Evolutionary conservation across 2,329 filamentous ascomycete genomes (phyloP).

Genomic region (Endothia cerciana): DNA sequence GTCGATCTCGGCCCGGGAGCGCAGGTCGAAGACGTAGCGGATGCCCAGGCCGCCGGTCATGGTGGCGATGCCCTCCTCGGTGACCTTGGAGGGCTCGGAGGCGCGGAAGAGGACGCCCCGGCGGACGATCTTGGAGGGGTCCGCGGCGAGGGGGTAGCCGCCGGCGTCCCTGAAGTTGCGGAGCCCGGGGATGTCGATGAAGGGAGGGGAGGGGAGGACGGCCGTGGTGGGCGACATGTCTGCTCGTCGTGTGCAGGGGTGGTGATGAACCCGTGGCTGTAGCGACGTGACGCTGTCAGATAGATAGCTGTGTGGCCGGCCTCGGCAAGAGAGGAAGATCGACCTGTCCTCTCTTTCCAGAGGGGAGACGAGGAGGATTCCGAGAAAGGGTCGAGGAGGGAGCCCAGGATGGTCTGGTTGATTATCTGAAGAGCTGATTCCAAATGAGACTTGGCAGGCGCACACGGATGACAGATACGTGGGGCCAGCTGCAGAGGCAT

Average conservation of each 20-base stretch:
- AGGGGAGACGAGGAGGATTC: too few species aligned
- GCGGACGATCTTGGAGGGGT: constrained; percentile 48
- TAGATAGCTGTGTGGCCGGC: too few species aligned
- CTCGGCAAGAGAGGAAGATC: too few species aligned
- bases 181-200: constrained; percentile 59
- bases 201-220: constrained; percentile 48
- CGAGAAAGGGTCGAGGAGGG: not conserved
- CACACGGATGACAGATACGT: too few species aligned
- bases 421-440: too few species aligned
- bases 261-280: not conserved
- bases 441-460: too few species aligned
- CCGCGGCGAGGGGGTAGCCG: constrained; percentile 53
- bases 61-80: constrained; percentile 53
- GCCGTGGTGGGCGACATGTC: constrained; percentile 15
- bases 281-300: not conserved
- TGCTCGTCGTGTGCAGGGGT: too few species aligned
- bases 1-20: constrained; percentile 64
- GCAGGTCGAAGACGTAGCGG: constrained; percentile 68
- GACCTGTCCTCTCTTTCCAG: too few species aligned
- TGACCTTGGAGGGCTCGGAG: constrained; percentile 66
- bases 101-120: constrained; percentile 66
- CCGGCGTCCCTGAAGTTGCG: constrained; percentile 72
- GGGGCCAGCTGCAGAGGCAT: too few species aligned
- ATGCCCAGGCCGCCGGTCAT: constrained; percentile 61
- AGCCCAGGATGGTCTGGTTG: too few species aligned